Conservation (phyloP, 1,139 yeast genomes). For the Yamadazyma songkhlaensis region DNA sequence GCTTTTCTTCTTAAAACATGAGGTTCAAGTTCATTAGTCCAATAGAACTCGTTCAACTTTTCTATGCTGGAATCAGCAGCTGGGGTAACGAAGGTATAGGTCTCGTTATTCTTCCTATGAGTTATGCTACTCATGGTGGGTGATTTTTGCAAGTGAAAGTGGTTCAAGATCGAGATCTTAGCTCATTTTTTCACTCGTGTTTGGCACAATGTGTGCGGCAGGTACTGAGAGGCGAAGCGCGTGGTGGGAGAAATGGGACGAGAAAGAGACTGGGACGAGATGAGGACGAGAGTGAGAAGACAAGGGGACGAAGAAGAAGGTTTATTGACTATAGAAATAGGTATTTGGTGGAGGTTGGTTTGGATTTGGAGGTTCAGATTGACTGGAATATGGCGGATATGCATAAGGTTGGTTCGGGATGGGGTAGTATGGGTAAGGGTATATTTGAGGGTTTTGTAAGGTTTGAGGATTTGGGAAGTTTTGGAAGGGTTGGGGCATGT, state of each 20-base stretch:
- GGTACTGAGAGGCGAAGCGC: not conserved
- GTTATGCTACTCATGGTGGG: conserved; percentile 13
- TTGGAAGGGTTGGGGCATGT: too few species aligned
- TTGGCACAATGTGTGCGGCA: not conserved
- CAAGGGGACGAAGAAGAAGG: not conserved
- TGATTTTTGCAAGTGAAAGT: not conserved
- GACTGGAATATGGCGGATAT: too few species aligned
- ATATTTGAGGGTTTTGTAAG: too few species aligned
- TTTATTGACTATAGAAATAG: not conserved
- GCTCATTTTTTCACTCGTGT: not conserved
- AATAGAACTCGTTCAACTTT: conserved; percentile 61
- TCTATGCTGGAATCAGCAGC: conserved; percentile 44
- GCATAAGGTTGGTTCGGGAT: too few species aligned
- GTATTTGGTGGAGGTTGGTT: too few species aligned
- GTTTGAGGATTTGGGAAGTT: not conserved
- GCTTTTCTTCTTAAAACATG: conserved; percentile 72
- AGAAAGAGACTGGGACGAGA: not conserved
- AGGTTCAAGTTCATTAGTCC: conserved; percentile 84
- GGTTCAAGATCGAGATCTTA: conserved; percentile 1
- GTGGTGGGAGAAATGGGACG: not conserved
- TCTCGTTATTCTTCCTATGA: conserved; percentile 32
- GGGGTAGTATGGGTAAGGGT: too few species aligned
- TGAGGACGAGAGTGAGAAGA: not conserved
- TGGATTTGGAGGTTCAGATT: too few species aligned
- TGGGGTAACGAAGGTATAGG: conserved; percentile 39